Percentiles rank a stretch among this genome's conserved stretches.
Evolutionary conservation across 2,329 filamentous ascomycete species (phyloP).

Genomic region (Ilyonectria destructans): DNA sequence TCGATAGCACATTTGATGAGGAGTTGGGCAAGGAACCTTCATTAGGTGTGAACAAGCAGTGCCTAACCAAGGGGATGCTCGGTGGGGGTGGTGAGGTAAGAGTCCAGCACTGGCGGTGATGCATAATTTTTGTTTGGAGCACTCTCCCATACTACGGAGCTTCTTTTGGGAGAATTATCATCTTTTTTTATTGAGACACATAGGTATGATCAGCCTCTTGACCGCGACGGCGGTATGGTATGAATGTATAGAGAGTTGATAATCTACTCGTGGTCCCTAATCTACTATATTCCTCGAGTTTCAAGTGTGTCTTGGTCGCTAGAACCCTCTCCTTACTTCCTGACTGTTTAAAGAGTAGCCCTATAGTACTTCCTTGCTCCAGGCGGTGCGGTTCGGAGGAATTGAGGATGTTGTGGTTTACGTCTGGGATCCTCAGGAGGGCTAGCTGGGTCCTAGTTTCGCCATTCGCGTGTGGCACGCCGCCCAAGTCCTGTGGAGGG

Average conservation of each 20-base stretch:
- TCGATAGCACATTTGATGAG: constrained; percentile 61
- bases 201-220: constrained; percentile 25
- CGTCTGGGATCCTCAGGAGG: too few species aligned
- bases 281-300: too few species aligned
- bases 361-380: too few species aligned
- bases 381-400: too few species aligned
- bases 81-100: constrained; percentile 52
- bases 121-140: constrained; percentile 15
- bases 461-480: too few species aligned
- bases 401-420: too few species aligned
- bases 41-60: constrained; percentile 54
- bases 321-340: too few species aligned
- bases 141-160: constrained; percentile 10
- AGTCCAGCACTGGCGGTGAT: background rate
- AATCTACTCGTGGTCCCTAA: too few species aligned
- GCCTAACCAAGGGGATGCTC: constrained; percentile 50
- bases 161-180: constrained; percentile 26
- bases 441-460: too few species aligned
- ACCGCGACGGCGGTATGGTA: constrained; percentile 20
- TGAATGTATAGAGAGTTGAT: background rate
- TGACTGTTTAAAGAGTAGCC: too few species aligned
- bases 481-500: too few species aligned
- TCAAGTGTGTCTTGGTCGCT: too few species aligned
- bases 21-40: constrained; percentile 53
- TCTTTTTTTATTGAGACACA: constrained; percentile 28